These are phyloP conservation scores for Podospora sp. DNA, from an alignment of 495 filamentous ascomycete genomes.

Conservation along the genomic window DNA sequence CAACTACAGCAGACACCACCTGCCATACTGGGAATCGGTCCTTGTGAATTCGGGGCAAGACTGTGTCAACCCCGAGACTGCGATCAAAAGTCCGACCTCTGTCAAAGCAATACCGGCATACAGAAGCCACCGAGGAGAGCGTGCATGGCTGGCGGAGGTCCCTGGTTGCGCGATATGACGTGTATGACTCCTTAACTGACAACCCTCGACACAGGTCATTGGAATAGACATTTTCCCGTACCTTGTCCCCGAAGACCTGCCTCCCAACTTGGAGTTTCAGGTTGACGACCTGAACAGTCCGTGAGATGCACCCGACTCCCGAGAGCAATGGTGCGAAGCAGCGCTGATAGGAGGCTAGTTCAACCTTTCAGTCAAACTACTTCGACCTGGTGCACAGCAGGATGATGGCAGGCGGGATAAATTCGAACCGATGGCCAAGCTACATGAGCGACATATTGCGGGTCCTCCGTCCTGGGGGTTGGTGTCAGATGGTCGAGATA, in stretches of 20 bases:
- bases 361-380: slow-evolving; percentile 72
- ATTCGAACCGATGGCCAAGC: slow-evolving; percentile 71
- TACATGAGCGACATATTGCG: slow-evolving; percentile 77
- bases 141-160: background rate
- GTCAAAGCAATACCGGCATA: no score
- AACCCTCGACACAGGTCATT: slow-evolving; percentile 60
- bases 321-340: background rate
- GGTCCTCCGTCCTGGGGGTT: slow-evolving; percentile 64
- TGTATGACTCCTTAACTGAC: background rate
- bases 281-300: slow-evolving; percentile 78
- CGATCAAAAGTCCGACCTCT: no score
- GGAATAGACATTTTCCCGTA: slow-evolving; percentile 81
- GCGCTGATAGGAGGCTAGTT: slow-evolving; percentile 42
- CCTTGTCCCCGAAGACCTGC: slow-evolving; percentile 67
- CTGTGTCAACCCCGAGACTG: no score
- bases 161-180: slow-evolving; percentile 4
- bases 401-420: slow-evolving; percentile 77
- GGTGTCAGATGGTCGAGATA: slow-evolving; percentile 90
- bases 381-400: slow-evolving; percentile 93
- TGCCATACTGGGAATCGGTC: background rate
- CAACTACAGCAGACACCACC: background rate
- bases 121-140: background rate
- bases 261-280: slow-evolving; percentile 73
- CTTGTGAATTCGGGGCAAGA: background rate
- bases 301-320: slow-evolving; percentile 37